A percentile compares a stretch with the other conserved stretches of the same genome.
phyloP scores from a whole-genome alignment of 2,329 filamentous ascomycete genomes.

The Alternaria rosae region DNA sequence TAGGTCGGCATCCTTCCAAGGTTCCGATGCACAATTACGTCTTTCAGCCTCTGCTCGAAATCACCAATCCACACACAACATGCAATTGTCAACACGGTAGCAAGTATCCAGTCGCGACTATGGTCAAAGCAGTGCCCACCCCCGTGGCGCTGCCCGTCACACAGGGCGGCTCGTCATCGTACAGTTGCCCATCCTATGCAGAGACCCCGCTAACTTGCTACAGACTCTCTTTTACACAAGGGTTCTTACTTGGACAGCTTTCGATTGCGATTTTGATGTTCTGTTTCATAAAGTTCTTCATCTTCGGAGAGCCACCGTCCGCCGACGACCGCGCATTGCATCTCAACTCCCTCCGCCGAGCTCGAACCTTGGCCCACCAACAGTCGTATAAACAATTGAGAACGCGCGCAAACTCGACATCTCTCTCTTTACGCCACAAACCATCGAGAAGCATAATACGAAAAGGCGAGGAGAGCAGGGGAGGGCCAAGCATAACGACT shows the following conservation, averaged over 20 bases:
- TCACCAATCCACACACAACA: slow-evolving; percentile 6
- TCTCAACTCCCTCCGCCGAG: slow-evolving; percentile 76
- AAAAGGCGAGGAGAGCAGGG: slow-evolving; percentile 33
- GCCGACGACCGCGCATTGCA: slow-evolving; percentile 80
- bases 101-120: slow-evolving; percentile 12
- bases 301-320: slow-evolving; percentile 92
- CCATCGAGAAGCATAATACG: slow-evolving; percentile 57
- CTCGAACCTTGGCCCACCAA: slow-evolving; percentile 74
- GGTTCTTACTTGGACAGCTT: slow-evolving; percentile 90
- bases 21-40: slow-evolving; percentile 15
- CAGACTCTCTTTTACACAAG: slow-evolving; percentile 90
- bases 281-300: slow-evolving; percentile 99
- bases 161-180: slow-evolving; percentile 28
- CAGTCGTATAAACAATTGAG: slow-evolving; percentile 36
- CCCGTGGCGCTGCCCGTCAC: slow-evolving; percentile 24
- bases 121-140: slow-evolving; percentile 24
- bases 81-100: slow-evolving; percentile 11
- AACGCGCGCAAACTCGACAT: slow-evolving; percentile 46
- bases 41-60: background rate
- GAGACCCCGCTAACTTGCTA: slow-evolving; percentile 31
- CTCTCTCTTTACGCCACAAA: slow-evolving; percentile 45
- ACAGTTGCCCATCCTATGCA: background rate
- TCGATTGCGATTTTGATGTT: slow-evolving; percentile 90
- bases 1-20: slow-evolving; percentile 8
- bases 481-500: slow-evolving; percentile 87